Base-by-base conservation (phyloP, 1,284 basidiomycete species). In the Schizopora paradoxa region DNA sequence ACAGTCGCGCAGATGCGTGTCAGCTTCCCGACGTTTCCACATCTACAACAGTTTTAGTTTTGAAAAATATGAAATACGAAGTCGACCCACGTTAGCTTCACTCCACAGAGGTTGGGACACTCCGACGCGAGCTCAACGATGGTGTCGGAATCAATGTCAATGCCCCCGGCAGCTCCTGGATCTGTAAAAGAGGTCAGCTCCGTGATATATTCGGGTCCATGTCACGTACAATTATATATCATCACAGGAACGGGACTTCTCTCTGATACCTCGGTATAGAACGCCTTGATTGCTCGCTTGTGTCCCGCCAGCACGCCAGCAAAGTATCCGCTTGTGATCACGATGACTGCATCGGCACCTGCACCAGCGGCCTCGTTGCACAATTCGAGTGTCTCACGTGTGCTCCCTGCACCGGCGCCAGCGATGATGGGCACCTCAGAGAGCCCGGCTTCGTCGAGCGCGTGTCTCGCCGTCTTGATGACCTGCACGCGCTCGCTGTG, bases 11-110 rank as follows among this genome's bases (percentile, higher is more conserved):
- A 80, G 54, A 95, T 85, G 47, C 91, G 77, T 19, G 86, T 88
- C 55, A 93, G 74, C 66, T 95, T 95, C 45, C 91, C 91, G 49
- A 95, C 86, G 53, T 86, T 87, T 33, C 88, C 90, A 59, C 91
- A 94, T 23, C 87, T 90, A 57, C 37, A 33, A 29, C 32, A 23
- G 14, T 39, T 38, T 23, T 38, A 16, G 22, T 32, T 22, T n/a
- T 40, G 16, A 38, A 41, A 25, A 25, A 34, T 11, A 25, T 10
- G 31, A 47, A 34, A 35, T 40, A 40, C 11, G 8, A 23, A 18
- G 29, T 13, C 18, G 11, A 74, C 82, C 35, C 62, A 86, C 80
- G 90, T 93, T 54, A 93, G 75, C 66, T 94, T 95, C 50, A 92
- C 83, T 25, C 91, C 91, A 58, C 77, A 82, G 29, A 83, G 66